A percentile compares a stretch with the other conserved stretches of the same genome.
These are phyloP conservation scores for Rhizophagus clarus DNA, from an alignment of 192 early-diverging fungal genomes.

Conservation along the genomic window DNA sequence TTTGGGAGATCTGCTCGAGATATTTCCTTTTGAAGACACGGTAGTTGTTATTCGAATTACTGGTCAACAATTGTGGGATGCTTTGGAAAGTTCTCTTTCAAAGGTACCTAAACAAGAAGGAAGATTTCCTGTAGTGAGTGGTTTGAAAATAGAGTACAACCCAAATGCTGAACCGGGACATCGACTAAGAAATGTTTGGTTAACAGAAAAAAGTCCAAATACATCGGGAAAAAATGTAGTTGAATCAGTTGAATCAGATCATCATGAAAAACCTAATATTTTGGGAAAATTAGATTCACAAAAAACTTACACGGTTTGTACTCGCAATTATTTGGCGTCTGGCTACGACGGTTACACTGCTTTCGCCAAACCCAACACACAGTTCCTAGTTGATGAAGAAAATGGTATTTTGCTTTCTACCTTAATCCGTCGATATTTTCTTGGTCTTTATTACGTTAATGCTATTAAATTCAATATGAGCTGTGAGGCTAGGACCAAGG, in stretches of 20 bases:
- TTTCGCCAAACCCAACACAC: constrained; percentile 42
- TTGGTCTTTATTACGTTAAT: constrained; percentile 62
- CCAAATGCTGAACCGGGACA: constrained; percentile 48
- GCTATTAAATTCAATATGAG: constrained; percentile 48
- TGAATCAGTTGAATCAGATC: no score
- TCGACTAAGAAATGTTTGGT: constrained; percentile 51
- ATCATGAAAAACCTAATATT: constrained; percentile 35
- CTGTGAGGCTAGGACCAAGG: constrained; percentile 1
- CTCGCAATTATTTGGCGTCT: constrained; percentile 62
- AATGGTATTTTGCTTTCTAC: constrained; percentile 60
- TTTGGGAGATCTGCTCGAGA: constrained; percentile 64
- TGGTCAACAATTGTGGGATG: constrained; percentile 62
- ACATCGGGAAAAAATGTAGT: constrained; percentile 33
- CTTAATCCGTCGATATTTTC: constrained; percentile 57
- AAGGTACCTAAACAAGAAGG: constrained; percentile 72
- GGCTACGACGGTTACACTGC: constrained; percentile 64
- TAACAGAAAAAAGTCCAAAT: not conserved
- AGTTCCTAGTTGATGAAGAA: constrained; percentile 62
- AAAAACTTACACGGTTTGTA: constrained; percentile 53
- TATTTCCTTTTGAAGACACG: constrained; percentile 73
- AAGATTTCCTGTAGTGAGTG: constrained; percentile 68
- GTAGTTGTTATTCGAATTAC: constrained; percentile 63
- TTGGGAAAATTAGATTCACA: constrained; percentile 50
- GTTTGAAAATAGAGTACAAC: constrained; percentile 62
- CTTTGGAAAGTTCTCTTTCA: constrained; percentile 65